Conservation (phyloP, 2,329 filamentous ascomycete genomes). For the Colletotrichum karsti region DNA sequence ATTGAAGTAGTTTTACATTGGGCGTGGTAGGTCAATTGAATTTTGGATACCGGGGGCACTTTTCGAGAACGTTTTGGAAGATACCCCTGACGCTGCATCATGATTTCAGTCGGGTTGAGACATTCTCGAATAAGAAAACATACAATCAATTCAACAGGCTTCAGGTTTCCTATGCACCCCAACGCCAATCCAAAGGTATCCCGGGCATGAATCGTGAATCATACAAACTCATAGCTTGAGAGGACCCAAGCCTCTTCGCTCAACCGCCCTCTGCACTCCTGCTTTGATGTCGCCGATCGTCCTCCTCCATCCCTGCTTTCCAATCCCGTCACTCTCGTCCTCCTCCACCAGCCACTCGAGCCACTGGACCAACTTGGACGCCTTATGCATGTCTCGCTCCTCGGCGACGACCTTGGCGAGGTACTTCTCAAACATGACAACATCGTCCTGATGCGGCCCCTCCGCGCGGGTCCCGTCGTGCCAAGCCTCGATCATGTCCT, state of each 20-base stretch:
- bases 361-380: conserved; percentile 75
- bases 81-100: conserved; percentile 1
- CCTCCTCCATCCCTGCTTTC: conserved; percentile 54
- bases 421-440: conserved; percentile 78
- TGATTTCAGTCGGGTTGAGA: not conserved
- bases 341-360: conserved; percentile 64
- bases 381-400: conserved; percentile 83
- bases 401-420: conserved; percentile 75
- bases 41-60: not conserved
- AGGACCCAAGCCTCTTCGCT: conserved; percentile 62
- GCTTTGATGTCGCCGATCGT: conserved; percentile 54
- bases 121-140: not conserved
- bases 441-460: conserved; percentile 83
- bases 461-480: conserved; percentile 74
- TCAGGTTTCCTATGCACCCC: not conserved
- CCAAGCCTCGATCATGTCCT: conserved; percentile 81
- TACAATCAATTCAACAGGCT: not conserved
- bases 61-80: not conserved
- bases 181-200: conserved; percentile 10
- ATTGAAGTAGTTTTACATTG: not conserved
- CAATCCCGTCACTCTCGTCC: conserved; percentile 44
- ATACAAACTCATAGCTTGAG: conserved; percentile 52
- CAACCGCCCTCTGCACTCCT: conserved; percentile 64
- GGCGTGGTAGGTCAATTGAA: not conserved
- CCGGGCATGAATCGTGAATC: conserved; percentile 15